Percentiles rank a stretch among this genome's conserved stretches.
phyloP scores from a whole-genome alignment of 2,329 filamentous ascomycete genomes.

The Sclerotiophoma versabilis region DNA sequence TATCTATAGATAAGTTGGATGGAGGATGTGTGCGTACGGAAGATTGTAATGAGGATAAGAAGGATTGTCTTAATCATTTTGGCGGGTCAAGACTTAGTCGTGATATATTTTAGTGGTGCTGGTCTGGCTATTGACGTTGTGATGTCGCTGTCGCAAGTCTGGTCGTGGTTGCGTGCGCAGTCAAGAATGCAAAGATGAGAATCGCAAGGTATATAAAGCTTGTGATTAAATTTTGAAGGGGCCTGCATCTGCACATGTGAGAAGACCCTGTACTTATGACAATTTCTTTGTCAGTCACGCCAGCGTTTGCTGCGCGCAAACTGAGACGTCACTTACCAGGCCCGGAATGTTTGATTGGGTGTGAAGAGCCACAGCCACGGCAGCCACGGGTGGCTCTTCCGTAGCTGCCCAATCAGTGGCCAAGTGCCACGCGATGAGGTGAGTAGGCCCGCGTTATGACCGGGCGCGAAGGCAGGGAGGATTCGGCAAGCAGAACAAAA shows the following conservation, averaged over 20 bases:
- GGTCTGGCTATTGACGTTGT: not conserved
- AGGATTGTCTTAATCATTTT: constrained; percentile 45
- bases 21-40: constrained; percentile 40
- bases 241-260: not conserved
- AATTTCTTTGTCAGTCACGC: constrained; percentile 12
- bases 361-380: constrained; percentile 3
- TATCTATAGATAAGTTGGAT: not conserved
- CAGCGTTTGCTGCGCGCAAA: constrained; percentile 8
- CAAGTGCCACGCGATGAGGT: constrained; percentile 1
- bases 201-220: not conserved
- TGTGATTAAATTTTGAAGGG: not conserved
- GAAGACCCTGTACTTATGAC: constrained; percentile 10
- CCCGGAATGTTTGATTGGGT: constrained; percentile 5
- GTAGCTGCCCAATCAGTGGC: not conserved
- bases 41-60: constrained; percentile 55
- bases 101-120: not conserved
- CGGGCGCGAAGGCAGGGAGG: not conserved
- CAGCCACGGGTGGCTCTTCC: not conserved
- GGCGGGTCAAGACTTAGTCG: not conserved
- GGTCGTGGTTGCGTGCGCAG: not conserved
- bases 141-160: not conserved
- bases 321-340: constrained; percentile 14
- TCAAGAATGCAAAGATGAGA: constrained; percentile 7
- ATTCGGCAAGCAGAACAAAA: not conserved
- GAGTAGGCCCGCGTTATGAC: not conserved